phyloP scores from a whole-genome alignment of 1,139 yeast genomes.

The Kazachstania sp. region DNA sequence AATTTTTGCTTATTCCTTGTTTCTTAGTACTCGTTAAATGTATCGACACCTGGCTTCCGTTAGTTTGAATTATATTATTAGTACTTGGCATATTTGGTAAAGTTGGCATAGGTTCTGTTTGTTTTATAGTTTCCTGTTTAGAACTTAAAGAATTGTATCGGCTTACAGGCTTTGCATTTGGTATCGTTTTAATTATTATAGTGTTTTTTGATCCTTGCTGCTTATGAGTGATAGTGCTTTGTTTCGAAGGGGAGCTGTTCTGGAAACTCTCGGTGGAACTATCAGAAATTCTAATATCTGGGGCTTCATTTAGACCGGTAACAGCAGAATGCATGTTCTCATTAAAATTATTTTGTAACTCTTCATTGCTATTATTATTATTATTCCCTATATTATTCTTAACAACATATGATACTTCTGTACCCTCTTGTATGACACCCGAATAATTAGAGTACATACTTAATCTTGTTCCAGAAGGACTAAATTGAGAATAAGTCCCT shows the following conservation, averaged over 20 bases:
- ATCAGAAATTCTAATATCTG: no score
- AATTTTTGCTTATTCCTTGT: not conserved
- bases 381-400: conserved; percentile 6
- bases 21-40: not conserved
- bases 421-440: conserved; percentile 40
- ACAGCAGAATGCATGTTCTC: not conserved
- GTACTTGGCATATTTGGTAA: conserved; percentile 3
- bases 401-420: conserved; percentile 36
- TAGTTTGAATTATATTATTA: not conserved
- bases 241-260: not conserved
- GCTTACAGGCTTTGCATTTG: conserved; percentile 15
- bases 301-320: not conserved
- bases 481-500: not conserved
- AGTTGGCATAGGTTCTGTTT: not conserved
- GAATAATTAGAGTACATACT: conserved; percentile 40
- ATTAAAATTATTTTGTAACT: not conserved
- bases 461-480: conserved; percentile 25
- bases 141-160: conserved; percentile 10
- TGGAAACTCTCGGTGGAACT: not conserved
- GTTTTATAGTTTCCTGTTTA: not conserved
- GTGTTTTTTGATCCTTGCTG: not conserved
- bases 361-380: not conserved
- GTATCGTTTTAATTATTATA: conserved; percentile 11
- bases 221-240: not conserved
- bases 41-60: not conserved